Evolutionary conservation across 2,329 filamentous ascomycete species (phyloP), one percentile per base, ranked within the genome.

Genomic region (Amylocarpus encephaloides): DNA sequence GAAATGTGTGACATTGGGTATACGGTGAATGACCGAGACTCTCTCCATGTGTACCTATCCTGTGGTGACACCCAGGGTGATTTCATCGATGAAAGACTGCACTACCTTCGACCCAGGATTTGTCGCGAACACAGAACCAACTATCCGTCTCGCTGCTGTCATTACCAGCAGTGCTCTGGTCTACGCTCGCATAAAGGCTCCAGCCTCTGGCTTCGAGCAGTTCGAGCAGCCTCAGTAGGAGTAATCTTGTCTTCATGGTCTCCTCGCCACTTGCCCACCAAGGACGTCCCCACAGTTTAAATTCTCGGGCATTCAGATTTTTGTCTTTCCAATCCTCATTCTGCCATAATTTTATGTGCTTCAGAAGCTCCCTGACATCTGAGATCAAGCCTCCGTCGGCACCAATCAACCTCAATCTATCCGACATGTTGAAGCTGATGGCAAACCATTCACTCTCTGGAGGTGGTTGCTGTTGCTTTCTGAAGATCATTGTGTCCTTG

Each of bases 101-200:
- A 43, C 39, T 51, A 6, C 60, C 60, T 13, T 44, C 48, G 22
- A 62, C 52, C 60, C 60, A 61, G 1, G 30, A 32, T 36, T 49
- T 58, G 26, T 57, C 55, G 34, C 46, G 57, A 6, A 62, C 55
- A 42, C 58, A 61, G 51, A 57, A 60, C 60, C 60, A 62, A 40
- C 49, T 57, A 43, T 62, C 60, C 2, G 58, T 55, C 42, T 62
- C 59, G 35, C 48, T 50, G 6, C 43, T 46, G 55, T 58, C 6
- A 40, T 61, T 26, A 36, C 57, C 40, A 18, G 57, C 49, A 49
- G 60, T 51, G 47, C 38, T 61, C 48, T 70, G 66, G 50, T 69
- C 66, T 26, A 72, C 59, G 50, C 67, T 68, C 1, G 67, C 66
- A 59, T 71, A 71, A 12, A 70, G 60, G 42, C 62, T 66, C 64